Conservation (phyloP, 306 rosid species). For the Inga laurina region DNA sequence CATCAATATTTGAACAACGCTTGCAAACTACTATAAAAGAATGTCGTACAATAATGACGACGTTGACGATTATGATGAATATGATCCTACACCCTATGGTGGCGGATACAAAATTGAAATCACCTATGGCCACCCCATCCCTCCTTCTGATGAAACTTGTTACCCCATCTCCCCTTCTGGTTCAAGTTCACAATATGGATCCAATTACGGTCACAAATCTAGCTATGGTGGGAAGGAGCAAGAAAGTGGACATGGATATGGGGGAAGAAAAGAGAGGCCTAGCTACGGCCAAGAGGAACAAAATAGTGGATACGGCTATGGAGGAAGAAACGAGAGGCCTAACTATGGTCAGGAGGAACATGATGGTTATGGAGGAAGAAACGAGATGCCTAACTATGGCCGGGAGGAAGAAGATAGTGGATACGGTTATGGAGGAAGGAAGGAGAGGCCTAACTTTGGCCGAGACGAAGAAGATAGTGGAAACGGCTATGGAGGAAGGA, state of each 20-base stretch:
- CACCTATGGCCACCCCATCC: constrained; percentile 63
- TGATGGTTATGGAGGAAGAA: background rate
- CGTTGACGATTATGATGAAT: constrained; percentile 45
- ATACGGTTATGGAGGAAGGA: background rate
- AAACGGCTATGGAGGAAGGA: background rate
- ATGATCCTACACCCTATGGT: constrained; percentile 65
- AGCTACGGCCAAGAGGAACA: background rate
- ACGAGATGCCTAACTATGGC: background rate
- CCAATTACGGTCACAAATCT: constrained; percentile 14
- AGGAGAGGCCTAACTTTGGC: background rate
- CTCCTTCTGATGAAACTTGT: constrained; percentile 68
- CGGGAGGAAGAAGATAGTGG: background rate
- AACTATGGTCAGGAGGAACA: background rate
- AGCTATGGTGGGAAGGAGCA: background rate
- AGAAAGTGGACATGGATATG: constrained; percentile 9
- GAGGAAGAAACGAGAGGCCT: background rate
- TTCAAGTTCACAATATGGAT: constrained; percentile 27
- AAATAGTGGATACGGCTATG: background rate
- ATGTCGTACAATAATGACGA: constrained; percentile 38
- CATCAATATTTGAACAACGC: background rate
- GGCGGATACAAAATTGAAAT: constrained; percentile 61
- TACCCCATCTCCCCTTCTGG: constrained; percentile 41
- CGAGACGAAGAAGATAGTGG: background rate
- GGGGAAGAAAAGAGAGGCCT: background rate
- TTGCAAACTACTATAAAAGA: background rate